phyloP scores from a whole-genome alignment of 495 filamentous ascomycete species.

The Hypomontagnella submonticulosa region DNA sequence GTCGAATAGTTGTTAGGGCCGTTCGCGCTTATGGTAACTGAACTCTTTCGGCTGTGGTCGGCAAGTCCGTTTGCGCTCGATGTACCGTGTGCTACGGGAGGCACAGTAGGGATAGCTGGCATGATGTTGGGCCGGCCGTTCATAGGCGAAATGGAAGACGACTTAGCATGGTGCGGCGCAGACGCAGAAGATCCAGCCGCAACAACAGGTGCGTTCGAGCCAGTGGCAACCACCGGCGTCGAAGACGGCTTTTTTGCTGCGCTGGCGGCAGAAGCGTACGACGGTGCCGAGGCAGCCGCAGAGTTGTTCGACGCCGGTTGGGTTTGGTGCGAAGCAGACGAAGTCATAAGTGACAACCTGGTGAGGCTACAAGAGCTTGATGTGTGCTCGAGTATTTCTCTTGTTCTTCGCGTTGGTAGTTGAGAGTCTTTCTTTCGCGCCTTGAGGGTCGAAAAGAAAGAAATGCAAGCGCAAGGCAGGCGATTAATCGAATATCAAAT shows the following conservation, averaged over 20 bases:
- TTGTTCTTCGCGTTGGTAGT: slow-evolving; percentile 25
- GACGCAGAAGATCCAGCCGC: slow-evolving; percentile 71
- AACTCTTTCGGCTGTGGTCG: slow-evolving; percentile 84
- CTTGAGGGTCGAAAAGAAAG: slow-evolving; percentile 38
- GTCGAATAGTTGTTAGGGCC: slow-evolving; percentile 77
- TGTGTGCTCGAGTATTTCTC: slow-evolving; percentile 23
- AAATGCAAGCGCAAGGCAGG: slow-evolving; percentile 34
- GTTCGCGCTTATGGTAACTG: slow-evolving; percentile 85
- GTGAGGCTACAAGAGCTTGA: slow-evolving; percentile 42
- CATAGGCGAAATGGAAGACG: slow-evolving; percentile 77
- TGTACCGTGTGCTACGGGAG: slow-evolving; percentile 68
- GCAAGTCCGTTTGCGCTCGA: slow-evolving; percentile 65
- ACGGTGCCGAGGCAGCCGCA: slow-evolving; percentile 70
- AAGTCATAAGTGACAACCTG: slow-evolving; percentile 61
- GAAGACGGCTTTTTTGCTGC: slow-evolving; percentile 80
- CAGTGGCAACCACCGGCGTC: slow-evolving; percentile 75
- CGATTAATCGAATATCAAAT: slow-evolving; percentile 60
- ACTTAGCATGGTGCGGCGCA: slow-evolving; percentile 82
- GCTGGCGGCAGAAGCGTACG: slow-evolving; percentile 77
- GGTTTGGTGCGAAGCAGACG: slow-evolving; percentile 61
- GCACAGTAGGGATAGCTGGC: slow-evolving; percentile 69
- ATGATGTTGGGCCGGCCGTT: slow-evolving; percentile 82
- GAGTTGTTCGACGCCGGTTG: slow-evolving; percentile 68
- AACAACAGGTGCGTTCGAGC: slow-evolving; percentile 71
- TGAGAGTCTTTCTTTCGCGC: slow-evolving; percentile 38